phyloP scores from a whole-genome alignment of 768 basidiomycete species.

The Serendipita sp. region DNA sequence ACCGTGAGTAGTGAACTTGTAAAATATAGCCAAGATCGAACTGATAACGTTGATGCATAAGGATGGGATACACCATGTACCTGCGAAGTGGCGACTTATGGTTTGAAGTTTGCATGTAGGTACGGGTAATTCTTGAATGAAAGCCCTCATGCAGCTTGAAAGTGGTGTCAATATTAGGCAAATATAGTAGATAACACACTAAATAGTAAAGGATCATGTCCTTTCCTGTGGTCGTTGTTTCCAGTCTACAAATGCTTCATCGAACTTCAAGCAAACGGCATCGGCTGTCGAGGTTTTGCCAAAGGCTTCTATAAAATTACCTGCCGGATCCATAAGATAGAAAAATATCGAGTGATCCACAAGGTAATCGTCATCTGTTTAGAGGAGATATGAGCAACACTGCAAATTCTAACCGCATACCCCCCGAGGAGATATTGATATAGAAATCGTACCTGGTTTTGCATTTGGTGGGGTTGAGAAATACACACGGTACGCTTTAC shows the following conservation, averaged over 20 bases:
- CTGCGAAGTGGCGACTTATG: too few species aligned
- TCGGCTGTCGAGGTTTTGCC: conserved; percentile 62
- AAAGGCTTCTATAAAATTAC: conserved; percentile 91
- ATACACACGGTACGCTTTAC: conserved; percentile 94
- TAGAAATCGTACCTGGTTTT: conserved; percentile 23
- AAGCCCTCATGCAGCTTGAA: too few species aligned
- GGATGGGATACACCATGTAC: too few species aligned
- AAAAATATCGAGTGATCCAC: conserved; percentile 96
- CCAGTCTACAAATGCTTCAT: conserved; percentile 24
- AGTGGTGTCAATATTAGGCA: too few species aligned
- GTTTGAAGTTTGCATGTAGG: too few species aligned
- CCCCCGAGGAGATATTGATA: not conserved
- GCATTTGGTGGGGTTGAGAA: conserved; percentile 83
- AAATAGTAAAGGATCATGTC: not conserved
- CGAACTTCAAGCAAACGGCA: conserved; percentile 36
- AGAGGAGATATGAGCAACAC: not conserved
- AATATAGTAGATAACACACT: too few species aligned
- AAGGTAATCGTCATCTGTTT: conserved; percentile 70
- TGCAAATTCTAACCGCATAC: not conserved
- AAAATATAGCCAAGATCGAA: too few species aligned
- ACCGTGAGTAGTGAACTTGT: too few species aligned
- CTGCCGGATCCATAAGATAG: conserved; percentile 93
- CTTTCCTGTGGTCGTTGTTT: conserved; percentile 7
- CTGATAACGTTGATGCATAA: too few species aligned
- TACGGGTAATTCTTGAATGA: too few species aligned